Conservation (phyloP, 805 yeast species). For the Wickerhamomyces bisporus region DNA sequence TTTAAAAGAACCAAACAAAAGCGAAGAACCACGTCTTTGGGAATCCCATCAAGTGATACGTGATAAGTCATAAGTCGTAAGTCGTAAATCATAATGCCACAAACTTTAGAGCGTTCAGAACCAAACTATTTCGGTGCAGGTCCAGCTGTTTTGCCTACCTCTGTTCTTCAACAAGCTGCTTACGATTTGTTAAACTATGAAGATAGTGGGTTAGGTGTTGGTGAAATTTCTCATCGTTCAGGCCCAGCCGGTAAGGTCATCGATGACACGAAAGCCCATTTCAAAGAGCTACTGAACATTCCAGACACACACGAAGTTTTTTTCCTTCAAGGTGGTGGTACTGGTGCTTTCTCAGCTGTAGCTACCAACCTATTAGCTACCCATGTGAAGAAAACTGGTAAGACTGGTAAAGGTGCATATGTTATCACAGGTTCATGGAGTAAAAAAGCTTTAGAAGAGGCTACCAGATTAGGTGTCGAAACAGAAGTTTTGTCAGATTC, state of each 20-base stretch:
- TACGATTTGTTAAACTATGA: conserved; percentile 70
- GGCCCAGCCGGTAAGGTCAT: conserved; percentile 73
- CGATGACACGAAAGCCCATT: conserved; percentile 65
- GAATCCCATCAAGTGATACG: too few relatives aligned
- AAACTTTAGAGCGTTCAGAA: conserved; percentile 53
- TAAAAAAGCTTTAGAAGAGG: conserved; percentile 82
- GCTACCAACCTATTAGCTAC: conserved; percentile 79
- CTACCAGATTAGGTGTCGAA: conserved; percentile 73
- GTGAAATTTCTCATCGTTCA: conserved; percentile 96
- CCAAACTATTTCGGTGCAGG: conserved; percentile 97
- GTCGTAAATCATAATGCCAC: conserved; percentile 9
- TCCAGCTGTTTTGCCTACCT: conserved; percentile 86
- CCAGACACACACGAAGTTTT: conserved; percentile 94
- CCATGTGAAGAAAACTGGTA: conserved; percentile 65
- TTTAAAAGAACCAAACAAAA: too few relatives aligned
- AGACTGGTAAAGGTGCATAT: conserved; percentile 77
- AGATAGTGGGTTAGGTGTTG: conserved; percentile 75
- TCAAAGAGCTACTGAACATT: conserved; percentile 59
- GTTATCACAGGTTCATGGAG: conserved; percentile 95
- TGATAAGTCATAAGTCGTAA: too few relatives aligned
- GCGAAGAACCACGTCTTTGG: too few relatives aligned
- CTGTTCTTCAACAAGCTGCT: conserved; percentile 85
- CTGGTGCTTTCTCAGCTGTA: conserved; percentile 88
- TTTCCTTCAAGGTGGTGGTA: conserved; percentile 97
- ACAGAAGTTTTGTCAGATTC: conserved; percentile 66